These are phyloP conservation scores for Xylaria curta DNA, from an alignment of 495 filamentous ascomycete species.

Conservation along the genomic window DNA sequence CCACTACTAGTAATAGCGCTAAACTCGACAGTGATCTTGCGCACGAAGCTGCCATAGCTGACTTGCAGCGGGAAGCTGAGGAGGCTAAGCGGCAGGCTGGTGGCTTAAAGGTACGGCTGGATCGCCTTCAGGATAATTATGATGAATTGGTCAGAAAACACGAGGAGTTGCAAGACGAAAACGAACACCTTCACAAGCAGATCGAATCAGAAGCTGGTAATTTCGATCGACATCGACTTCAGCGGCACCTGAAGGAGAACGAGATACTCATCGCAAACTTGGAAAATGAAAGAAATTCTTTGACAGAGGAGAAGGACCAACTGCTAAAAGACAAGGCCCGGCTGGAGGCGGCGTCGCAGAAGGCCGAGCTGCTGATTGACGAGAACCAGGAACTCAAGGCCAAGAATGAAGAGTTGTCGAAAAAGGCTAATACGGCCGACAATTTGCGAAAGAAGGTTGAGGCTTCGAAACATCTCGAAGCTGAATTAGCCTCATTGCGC, in stretches of 20 bases:
- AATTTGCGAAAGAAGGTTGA: constrained; percentile 79
- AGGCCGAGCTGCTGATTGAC: constrained; percentile 54
- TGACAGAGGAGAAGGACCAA: constrained; percentile 46
- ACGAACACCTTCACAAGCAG: constrained; percentile 65
- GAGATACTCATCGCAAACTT: constrained; percentile 44
- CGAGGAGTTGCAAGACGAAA: constrained; percentile 57
- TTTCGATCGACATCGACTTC: constrained; percentile 39
- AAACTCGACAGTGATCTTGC: constrained; percentile 37
- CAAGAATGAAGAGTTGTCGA: constrained; percentile 75
- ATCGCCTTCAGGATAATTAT: constrained; percentile 64
- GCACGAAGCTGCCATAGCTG: constrained; percentile 35
- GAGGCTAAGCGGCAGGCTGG: constrained; percentile 60
- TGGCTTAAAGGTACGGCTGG: constrained; percentile 61
- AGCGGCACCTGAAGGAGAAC: constrained; percentile 37
- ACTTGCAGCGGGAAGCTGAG: constrained; percentile 45
- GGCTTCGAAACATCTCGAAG: constrained; percentile 51
- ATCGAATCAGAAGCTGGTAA: constrained; percentile 56
- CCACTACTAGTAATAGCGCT: constrained; percentile 7
- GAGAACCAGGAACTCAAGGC: constrained; percentile 71
- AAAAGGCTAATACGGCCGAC: constrained; percentile 78
- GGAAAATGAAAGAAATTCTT: constrained; percentile 50
- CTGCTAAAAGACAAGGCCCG: constrained; percentile 53
- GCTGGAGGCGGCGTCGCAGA: constrained; percentile 51
- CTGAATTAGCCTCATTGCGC: constrained; percentile 50
- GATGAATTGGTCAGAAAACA: constrained; percentile 68